A percentile compares a stretch with the other conserved stretches of the same genome.
phyloP scores from a whole-genome alignment of 2,329 filamentous ascomycete genomes.

The Atkinsonella texensis region DNA sequence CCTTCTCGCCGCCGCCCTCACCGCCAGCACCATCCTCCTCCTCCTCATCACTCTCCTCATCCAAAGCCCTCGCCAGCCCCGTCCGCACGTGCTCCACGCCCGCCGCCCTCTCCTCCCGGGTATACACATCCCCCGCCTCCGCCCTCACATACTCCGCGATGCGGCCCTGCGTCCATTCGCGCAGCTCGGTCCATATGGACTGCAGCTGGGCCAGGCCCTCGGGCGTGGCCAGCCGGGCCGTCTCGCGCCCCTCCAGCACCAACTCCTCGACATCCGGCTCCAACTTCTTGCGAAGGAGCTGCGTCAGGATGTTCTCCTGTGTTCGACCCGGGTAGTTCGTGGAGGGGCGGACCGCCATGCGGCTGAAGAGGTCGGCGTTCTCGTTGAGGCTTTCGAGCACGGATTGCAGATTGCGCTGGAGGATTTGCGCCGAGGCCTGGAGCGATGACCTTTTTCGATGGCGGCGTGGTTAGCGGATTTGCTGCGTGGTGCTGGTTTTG shows the following conservation, averaged over 20 bases:
- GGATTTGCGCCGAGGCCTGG: slow-evolving; percentile 58
- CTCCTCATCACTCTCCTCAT: slow-evolving; percentile 41
- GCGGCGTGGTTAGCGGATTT: neutral
- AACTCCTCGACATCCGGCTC: slow-evolving; percentile 67
- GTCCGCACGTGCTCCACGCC: slow-evolving; percentile 62
- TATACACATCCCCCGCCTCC: slow-evolving; percentile 51
- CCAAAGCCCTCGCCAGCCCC: slow-evolving; percentile 47
- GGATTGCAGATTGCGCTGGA: slow-evolving; percentile 56
- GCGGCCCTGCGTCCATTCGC: slow-evolving; percentile 28
- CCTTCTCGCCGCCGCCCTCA: slow-evolving; percentile 15
- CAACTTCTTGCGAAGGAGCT: slow-evolving; percentile 71
- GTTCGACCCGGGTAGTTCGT: slow-evolving; percentile 62
- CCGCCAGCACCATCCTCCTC: slow-evolving; percentile 25
- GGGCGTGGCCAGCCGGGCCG: slow-evolving; percentile 27
- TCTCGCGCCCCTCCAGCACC: slow-evolving; percentile 50
- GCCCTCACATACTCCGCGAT: slow-evolving; percentile 30
- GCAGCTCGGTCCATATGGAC: slow-evolving; percentile 43
- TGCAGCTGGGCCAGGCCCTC: slow-evolving; percentile 34
- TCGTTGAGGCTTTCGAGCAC: slow-evolving; percentile 54
- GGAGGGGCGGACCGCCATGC: slow-evolving; percentile 62
- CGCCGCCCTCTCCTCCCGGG: slow-evolving; percentile 52
- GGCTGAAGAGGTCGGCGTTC: slow-evolving; percentile 54
- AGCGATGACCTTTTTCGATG: slow-evolving; percentile 46
- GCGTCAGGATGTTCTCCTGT: slow-evolving; percentile 52
- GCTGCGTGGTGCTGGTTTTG: no score